Evolutionary conservation across 371 early-diverging fungal genomes (phyloP).

Genomic region (Blakeslea trispora): DNA sequence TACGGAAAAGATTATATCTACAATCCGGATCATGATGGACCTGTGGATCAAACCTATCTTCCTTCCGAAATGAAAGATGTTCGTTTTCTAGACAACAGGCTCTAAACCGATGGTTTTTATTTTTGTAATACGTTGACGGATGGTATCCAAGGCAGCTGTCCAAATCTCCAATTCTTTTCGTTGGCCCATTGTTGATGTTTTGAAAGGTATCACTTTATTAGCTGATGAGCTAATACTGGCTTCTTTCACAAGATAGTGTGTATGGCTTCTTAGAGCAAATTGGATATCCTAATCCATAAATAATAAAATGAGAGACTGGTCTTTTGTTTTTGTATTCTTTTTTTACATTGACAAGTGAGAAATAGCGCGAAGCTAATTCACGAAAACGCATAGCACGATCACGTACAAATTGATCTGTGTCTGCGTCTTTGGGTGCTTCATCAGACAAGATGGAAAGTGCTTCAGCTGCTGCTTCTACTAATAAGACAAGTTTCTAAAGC

Average conservation of each 20-base stretch:
- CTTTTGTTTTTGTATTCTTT: no score
- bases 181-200: slow-evolving; percentile 37
- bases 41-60: slow-evolving; percentile 77
- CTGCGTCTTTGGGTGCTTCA: slow-evolving; percentile 30
- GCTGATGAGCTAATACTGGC: slow-evolving; percentile 40
- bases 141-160: slow-evolving; percentile 38
- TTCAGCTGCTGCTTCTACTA: slow-evolving; percentile 48
- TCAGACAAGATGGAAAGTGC: slow-evolving; percentile 39
- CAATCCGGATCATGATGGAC: slow-evolving; percentile 76
- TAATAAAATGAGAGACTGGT: neutral
- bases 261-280: slow-evolving; percentile 41
- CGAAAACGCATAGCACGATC: slow-evolving; percentile 32
- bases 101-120: slow-evolving; percentile 32
- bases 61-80: slow-evolving; percentile 62
- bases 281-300: slow-evolving; percentile 40
- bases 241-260: slow-evolving; percentile 35
- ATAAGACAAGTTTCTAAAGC: slow-evolving; percentile 47
- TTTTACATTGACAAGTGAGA: slow-evolving; percentile 44
- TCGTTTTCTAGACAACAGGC: slow-evolving; percentile 61
- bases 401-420: slow-evolving; percentile 31
- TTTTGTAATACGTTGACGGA: slow-evolving; percentile 38
- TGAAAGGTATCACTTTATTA: slow-evolving; percentile 46
- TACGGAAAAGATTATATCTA: slow-evolving; percentile 83
- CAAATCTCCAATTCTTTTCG: slow-evolving; percentile 49
- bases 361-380: slow-evolving; percentile 38